phyloP scores from a whole-genome alignment of 495 filamentous ascomycete genomes.

The Terfezia boudieri region DNA sequence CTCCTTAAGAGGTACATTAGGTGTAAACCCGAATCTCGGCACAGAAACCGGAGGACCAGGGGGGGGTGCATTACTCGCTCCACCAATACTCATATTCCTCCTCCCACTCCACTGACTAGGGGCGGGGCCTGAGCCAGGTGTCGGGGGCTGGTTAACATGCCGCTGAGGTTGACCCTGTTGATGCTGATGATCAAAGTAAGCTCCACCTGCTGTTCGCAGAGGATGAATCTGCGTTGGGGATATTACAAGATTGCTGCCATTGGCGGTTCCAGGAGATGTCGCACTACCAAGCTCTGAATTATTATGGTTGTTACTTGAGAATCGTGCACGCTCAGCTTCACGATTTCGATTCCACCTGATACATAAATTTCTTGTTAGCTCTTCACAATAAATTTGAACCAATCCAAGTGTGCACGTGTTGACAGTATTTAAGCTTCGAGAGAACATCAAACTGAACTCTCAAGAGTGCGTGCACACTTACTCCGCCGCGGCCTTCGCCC shows the following conservation, averaged over 20 bases:
- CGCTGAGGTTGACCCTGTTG: background rate
- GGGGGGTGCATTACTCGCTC: background rate
- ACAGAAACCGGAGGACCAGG: background rate
- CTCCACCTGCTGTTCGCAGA: background rate
- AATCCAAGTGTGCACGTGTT: too few species aligned
- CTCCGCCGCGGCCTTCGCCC: constrained; percentile 18
- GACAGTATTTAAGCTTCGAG: background rate
- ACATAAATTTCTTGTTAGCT: background rate
- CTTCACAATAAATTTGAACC: too few species aligned
- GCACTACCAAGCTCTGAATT: background rate
- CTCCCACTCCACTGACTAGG: background rate
- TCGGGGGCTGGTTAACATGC: background rate
- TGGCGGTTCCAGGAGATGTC: background rate
- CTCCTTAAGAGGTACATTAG: background rate
- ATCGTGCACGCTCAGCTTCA: constrained; percentile 21
- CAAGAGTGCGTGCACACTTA: constrained; percentile 10
- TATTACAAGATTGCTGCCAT: background rate
- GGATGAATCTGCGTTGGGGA: background rate
- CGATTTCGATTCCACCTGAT: constrained; percentile 21
- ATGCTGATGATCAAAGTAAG: background rate
- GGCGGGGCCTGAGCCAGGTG: background rate
- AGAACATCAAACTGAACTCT: background rate
- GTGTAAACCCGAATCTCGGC: background rate
- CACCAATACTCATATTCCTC: background rate
- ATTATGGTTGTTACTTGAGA: constrained; percentile 5